Conservation (phyloP, 495 filamentous ascomycete species). For the Xylaria sp. region DNA sequence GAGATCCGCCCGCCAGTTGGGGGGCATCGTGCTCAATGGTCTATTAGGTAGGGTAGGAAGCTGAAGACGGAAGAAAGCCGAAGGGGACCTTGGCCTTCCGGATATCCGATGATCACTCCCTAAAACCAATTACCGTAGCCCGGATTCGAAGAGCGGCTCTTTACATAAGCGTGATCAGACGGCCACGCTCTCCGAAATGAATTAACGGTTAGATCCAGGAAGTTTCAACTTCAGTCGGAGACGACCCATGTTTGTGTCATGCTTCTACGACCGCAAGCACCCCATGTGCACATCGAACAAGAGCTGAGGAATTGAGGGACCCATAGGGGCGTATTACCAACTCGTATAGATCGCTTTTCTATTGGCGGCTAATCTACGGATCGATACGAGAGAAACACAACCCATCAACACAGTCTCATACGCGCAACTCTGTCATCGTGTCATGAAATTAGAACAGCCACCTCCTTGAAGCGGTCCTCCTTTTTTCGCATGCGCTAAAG, state of each 20-base stretch:
- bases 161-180: neutral
- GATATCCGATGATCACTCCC: neutral
- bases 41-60: neutral
- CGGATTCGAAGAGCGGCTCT: neutral
- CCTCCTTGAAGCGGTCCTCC: neutral
- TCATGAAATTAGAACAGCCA: slow-evolving; percentile 4
- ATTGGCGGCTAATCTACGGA: neutral
- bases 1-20: neutral
- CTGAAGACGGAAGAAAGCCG: neutral
- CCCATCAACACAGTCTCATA: neutral
- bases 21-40: neutral
- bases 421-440: neutral
- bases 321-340: neutral
- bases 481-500: neutral
- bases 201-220: neutral
- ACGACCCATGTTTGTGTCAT: neutral
- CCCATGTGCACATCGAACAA: neutral
- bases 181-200: slow-evolving; percentile 12
- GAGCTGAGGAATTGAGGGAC: neutral
- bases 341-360: neutral
- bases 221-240: neutral
- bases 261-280: neutral
- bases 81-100: neutral
- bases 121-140: neutral
- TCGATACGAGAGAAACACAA: neutral